Evolutionary conservation across 306 rosid genomes (phyloP), one percentile per base, ranked within the genome.

Genomic region (Prunus fruticosa): DNA sequence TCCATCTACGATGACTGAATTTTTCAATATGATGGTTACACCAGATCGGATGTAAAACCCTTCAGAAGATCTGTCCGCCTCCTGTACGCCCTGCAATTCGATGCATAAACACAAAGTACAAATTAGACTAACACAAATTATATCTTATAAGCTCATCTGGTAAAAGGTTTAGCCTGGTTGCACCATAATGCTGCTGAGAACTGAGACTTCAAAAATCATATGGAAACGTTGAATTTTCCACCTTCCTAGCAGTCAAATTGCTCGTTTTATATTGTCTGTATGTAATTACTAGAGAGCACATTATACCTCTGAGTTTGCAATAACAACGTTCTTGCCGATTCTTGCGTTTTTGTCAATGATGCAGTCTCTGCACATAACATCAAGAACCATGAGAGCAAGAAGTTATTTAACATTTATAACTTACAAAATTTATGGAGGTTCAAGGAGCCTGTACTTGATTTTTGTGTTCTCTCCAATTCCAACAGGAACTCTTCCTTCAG

Each of bases 1-100:
- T 75, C 96, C 97, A 67, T 91, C 96, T 77, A 72, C 27, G 73
- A 91, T 87, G 16, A 83, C 84, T 63, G 95, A 84, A 81, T 90
- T 91, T 88, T 91, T 93, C 82, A 78, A 60, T 82, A 88, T 82
- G 73, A 93, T 8, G 41, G 93, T 86, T 79, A 91, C 71, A 19
- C 94, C 98, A 0, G 98, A 91, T 52, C 98, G 92, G 85, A 91
- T 91, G 85, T 94, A 90, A 81, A 94, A 90, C 79, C 96, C 96
- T 82, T 94, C 95, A 30, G 87, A 84, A 76, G 96, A 82, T 90
- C 95, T 90, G 79, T 94, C 96, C 32, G 91, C 95, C 84, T 94
- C 98, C 86, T 90, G 91, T 68, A 94, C 79, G 54, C 98, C 95
- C 98, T 94, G 91, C 84, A 80, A 71, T 64, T 67, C 61, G 56